Percentiles rank a stretch among this genome's conserved stretches.
Evolutionary conservation across 106 monocot species (phyloP).

Genomic region (Allium sativum): DNA sequence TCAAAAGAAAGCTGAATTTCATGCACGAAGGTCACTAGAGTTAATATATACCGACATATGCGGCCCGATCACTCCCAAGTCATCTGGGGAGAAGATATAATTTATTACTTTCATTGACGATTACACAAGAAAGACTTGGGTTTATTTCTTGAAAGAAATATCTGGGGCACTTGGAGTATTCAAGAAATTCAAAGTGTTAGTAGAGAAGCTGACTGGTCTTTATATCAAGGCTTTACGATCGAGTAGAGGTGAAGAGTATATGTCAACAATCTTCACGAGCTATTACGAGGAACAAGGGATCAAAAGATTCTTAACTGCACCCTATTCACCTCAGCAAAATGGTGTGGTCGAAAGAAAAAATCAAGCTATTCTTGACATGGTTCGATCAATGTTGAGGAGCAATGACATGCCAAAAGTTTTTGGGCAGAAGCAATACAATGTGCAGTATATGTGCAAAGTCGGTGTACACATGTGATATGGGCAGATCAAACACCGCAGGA

Average conservation of each 20-base stretch:
- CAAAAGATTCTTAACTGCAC: neutral
- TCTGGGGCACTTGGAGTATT: too few species aligned
- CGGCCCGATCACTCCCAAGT: too few species aligned
- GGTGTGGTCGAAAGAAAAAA: neutral
- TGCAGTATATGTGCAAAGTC: too few species aligned
- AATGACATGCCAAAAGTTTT: constrained; percentile 3
- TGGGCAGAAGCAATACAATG: constrained; percentile 2
- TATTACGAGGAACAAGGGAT: constrained; percentile 8
- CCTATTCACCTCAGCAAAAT: too few species aligned
- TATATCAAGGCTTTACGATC: constrained; percentile 3
- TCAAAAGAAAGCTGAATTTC: constrained; percentile 1
- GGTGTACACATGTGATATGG: neutral
- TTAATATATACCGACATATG: neutral
- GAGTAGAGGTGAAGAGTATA: constrained; percentile 3
- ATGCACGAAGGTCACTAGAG: neutral
- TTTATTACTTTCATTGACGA: too few species aligned
- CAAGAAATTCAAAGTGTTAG: too few species aligned
- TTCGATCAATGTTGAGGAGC: constrained; percentile 6
- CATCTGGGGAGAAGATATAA: too few species aligned
- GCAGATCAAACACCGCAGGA: constrained; percentile 1
- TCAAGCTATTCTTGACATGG: constrained; percentile 1
- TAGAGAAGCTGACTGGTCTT: neutral
- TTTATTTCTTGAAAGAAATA: too few species aligned
- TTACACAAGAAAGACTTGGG: too few species aligned
- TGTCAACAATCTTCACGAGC: neutral